These are phyloP conservation scores for Hypholoma fasciculare DNA, from an alignment of 768 basidiomycete genomes.

Conservation along the genomic window DNA sequence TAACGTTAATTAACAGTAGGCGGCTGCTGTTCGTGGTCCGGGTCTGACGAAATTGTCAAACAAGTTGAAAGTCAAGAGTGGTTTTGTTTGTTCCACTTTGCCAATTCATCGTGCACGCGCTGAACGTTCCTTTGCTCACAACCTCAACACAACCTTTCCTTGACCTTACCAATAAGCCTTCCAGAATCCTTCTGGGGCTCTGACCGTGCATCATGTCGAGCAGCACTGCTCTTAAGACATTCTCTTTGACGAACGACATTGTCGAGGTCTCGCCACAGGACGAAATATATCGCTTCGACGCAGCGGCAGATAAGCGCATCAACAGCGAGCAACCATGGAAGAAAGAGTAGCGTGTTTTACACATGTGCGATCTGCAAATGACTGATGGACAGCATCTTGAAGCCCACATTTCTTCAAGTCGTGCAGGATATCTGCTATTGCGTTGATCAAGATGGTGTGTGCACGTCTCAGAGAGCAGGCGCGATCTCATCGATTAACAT, in stretches of 20 bases:
- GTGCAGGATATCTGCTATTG: conserved; percentile 94
- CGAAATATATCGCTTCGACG: conserved; percentile 77
- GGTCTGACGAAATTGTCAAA: too few relatives aligned
- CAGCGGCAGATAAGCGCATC: conserved; percentile 63
- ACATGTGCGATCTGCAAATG: not conserved
- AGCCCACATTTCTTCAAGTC: conserved; percentile 83
- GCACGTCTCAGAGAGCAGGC: not conserved
- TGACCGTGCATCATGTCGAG: conserved; percentile 31
- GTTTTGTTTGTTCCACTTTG: too few relatives aligned
- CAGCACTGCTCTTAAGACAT: conserved; percentile 70
- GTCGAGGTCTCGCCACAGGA: conserved; percentile 73
- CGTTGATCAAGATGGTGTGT: conserved; percentile 90
- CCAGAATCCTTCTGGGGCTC: not conserved
- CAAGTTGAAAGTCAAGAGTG: too few relatives aligned
- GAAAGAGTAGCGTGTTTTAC: conserved; percentile 58
- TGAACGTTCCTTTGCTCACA: too few relatives aligned
- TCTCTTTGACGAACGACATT: conserved; percentile 71
- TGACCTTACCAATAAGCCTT: not conserved
- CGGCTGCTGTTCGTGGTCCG: too few relatives aligned
- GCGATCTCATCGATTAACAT: conserved; percentile 5
- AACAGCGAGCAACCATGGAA: conserved; percentile 79
- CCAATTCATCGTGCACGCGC: too few relatives aligned
- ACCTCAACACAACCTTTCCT: too few relatives aligned
- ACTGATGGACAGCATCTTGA: not conserved
- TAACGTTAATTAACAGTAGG: too few relatives aligned